A percentile compares a stretch with the other conserved stretches of the same genome.
Evolutionary conservation across 2,329 filamentous ascomycete species (phyloP).

Genomic region (Cytospora leucostoma): DNA sequence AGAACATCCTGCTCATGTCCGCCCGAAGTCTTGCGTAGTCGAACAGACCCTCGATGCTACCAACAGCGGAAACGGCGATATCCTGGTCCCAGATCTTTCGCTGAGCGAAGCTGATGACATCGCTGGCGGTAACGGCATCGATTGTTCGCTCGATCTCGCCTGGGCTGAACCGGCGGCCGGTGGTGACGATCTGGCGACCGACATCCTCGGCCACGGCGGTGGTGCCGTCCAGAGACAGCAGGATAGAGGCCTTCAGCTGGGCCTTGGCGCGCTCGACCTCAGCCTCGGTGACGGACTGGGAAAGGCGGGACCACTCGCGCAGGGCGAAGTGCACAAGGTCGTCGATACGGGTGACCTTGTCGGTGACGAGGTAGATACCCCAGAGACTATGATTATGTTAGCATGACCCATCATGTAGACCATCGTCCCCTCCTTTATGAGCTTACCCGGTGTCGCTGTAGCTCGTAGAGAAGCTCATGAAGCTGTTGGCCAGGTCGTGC

Average conservation of each 20-base stretch:
- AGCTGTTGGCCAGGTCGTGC: slow-evolving; percentile 96
- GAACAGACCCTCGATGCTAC: slow-evolving; percentile 82
- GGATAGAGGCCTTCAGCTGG: slow-evolving; percentile 97
- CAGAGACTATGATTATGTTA: slow-evolving; percentile 70
- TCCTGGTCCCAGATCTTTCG: slow-evolving; percentile 97
- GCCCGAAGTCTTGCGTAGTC: slow-evolving; percentile 59
- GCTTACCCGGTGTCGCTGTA: slow-evolving; percentile 99
- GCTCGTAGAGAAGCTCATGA: slow-evolving; percentile 99
- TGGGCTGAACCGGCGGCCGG: slow-evolving; percentile 85
- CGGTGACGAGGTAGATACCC: slow-evolving; percentile 98
- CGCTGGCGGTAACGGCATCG: slow-evolving; percentile 86
- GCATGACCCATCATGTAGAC: slow-evolving; percentile 16
- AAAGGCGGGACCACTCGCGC: slow-evolving; percentile 96
- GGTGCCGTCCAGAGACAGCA: slow-evolving; percentile 95
- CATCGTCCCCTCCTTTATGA: slow-evolving; percentile 23
- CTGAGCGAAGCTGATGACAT: slow-evolving; percentile 95
- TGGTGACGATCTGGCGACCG: slow-evolving; percentile 96
- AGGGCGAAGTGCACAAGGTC: slow-evolving; percentile 98
- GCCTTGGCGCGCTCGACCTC: slow-evolving; percentile 99
- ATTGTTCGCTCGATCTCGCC: slow-evolving; percentile 94
- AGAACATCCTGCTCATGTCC: slow-evolving; percentile 43
- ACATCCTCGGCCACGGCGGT: slow-evolving; percentile 98
- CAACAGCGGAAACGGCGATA: slow-evolving; percentile 89
- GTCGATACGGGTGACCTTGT: slow-evolving; percentile 83
- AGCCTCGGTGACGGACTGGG: slow-evolving; percentile 80